Conservation (phyloP, 768 basidiomycete species). For the Amanita brunnescens region DNA sequence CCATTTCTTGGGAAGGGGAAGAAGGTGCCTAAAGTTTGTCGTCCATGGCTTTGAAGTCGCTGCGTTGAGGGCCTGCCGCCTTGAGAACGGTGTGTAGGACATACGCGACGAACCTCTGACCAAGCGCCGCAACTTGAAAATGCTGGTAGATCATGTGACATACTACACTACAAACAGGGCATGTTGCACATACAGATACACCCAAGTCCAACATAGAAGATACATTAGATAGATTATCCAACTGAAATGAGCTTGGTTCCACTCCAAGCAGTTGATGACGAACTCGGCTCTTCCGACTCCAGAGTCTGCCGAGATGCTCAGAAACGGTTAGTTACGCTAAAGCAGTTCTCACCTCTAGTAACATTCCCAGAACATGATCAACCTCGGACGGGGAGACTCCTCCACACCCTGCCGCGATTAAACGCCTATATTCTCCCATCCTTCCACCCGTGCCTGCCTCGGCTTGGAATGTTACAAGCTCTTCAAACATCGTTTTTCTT, state of each 20-base stretch:
- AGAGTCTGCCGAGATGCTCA: constrained; percentile 43
- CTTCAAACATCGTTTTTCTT: constrained; percentile 65
- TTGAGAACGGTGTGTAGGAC: constrained; percentile 25
- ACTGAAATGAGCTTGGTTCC: constrained; percentile 25
- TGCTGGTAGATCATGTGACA: constrained; percentile 2
- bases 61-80: constrained; percentile 33
- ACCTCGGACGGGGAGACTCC: constrained; percentile 82
- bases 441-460: constrained; percentile 85
- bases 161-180: neutral
- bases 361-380: constrained; percentile 74
- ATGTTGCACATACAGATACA: neutral
- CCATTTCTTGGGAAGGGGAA: constrained; percentile 51
- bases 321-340: neutral
- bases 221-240: constrained; percentile 14
- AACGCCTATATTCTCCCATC: constrained; percentile 80
- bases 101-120: constrained; percentile 5
- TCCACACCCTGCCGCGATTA: constrained; percentile 89
- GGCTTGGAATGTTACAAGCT: constrained; percentile 72
- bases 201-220: neutral
- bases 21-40: constrained; percentile 58
- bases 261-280: constrained; percentile 43
- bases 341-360: constrained; percentile 57
- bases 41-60: constrained; percentile 48
- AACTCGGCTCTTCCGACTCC: constrained; percentile 73
- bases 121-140: neutral